These are phyloP conservation scores for Colletotrichum tamarilloi DNA, from an alignment of 2,329 filamentous ascomycete genomes.

Conservation along the genomic window DNA sequence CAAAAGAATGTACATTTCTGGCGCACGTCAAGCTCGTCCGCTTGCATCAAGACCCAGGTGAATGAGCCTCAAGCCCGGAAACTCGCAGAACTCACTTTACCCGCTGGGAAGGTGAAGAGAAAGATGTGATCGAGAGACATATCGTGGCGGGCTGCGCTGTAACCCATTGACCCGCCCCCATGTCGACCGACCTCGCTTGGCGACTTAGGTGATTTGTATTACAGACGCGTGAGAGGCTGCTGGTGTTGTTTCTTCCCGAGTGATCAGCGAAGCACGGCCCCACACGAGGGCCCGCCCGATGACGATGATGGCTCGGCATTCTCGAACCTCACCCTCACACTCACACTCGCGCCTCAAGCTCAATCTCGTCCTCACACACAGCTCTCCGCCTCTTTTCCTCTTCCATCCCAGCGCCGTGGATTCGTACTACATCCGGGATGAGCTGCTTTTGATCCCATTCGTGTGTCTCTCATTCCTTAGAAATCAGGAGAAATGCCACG, in stretches of 20 bases:
- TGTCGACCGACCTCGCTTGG: slow-evolving; percentile 12
- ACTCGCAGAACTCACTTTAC: too few relatives aligned
- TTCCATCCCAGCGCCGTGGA: slow-evolving; percentile 7
- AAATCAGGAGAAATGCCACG: not conserved
- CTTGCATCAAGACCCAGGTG: slow-evolving; percentile 18
- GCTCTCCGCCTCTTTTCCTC: slow-evolving; percentile 1
- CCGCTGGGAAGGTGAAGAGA: too few relatives aligned
- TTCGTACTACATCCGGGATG: slow-evolving; percentile 3
- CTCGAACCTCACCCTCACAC: not conserved
- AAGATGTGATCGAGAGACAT: not conserved
- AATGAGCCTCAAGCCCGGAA: slow-evolving; percentile 25
- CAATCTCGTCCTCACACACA: slow-evolving; percentile 3
- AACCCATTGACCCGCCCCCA: not conserved
- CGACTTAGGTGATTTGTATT: slow-evolving; percentile 21
- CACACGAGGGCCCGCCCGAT: slow-evolving; percentile 20
- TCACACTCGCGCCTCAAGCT: not conserved
- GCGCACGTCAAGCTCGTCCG: not conserved
- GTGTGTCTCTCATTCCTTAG: not conserved
- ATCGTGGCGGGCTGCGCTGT: slow-evolving; percentile 7
- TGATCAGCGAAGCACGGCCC: slow-evolving; percentile 21
- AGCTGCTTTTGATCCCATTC: slow-evolving; percentile 1
- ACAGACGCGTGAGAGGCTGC: not conserved
- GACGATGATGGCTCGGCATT: slow-evolving; percentile 19
- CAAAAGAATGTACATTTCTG: slow-evolving; percentile 1
- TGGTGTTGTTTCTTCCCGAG: not conserved